A percentile compares a stretch with the other conserved stretches of the same genome.
Conservation (phyloP, 345 rosid species). For the Isatis tinctoria region DNA sequence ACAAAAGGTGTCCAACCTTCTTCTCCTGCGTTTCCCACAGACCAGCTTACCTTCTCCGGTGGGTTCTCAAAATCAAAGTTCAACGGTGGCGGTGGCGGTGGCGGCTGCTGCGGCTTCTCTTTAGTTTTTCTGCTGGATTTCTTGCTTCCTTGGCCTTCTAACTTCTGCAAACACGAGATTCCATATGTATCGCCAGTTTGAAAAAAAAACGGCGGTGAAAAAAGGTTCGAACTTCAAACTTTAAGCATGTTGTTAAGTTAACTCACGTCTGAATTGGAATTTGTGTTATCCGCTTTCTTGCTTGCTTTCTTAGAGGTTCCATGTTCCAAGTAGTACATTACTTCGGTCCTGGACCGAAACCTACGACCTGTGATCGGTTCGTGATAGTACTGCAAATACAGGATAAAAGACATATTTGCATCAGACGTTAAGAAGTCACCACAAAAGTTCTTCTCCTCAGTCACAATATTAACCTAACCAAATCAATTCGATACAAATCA, state of each 20-base stretch:
- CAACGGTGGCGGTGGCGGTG: constrained; percentile 1
- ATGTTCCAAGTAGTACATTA: constrained; percentile 27
- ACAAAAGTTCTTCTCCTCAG: no score
- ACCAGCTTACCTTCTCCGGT: constrained; percentile 62
- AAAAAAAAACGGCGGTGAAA: background rate
- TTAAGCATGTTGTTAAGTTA: background rate
- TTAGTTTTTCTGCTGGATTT: constrained; percentile 14
- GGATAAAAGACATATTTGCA: background rate
- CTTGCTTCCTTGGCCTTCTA: constrained; percentile 27
- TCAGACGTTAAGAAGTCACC: background rate
- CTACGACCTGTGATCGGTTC: constrained; percentile 36
- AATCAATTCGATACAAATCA: background rate
- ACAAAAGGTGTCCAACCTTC: constrained; percentile 51
- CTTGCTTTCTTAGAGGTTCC: constrained; percentile 22
- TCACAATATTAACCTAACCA: no score
- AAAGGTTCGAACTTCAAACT: background rate
- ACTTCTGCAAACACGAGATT: constrained; percentile 24
- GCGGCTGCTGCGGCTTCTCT: background rate
- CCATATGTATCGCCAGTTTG: background rate
- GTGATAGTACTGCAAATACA: constrained; percentile 34
- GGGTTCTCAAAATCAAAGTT: constrained; percentile 49
- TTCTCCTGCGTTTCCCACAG: constrained; percentile 21
- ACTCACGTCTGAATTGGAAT: constrained; percentile 38
- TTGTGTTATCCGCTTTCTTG: constrained; percentile 30
- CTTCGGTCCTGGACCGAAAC: constrained; percentile 40